Conservation (phyloP, 148 eudicot genomes). For the Polygonum maritimum region DNA sequence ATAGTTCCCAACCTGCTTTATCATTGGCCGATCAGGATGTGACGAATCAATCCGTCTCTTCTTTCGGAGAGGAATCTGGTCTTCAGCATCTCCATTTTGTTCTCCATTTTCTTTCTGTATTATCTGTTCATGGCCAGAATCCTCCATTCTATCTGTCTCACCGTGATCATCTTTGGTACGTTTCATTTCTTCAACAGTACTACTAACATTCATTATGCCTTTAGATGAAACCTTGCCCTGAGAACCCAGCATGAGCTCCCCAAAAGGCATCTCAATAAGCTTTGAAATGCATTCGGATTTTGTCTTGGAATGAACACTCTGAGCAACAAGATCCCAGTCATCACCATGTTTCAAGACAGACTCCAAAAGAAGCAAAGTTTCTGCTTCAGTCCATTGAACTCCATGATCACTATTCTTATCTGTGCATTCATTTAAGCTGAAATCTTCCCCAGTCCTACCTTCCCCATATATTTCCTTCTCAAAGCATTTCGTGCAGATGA, state of each 20-base stretch:
- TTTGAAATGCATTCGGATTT: conserved; percentile 82
- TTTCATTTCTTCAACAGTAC: conserved; percentile 22
- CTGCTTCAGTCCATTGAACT: conserved; percentile 74
- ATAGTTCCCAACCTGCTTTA: conserved; percentile 61
- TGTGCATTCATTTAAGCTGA: conserved; percentile 33
- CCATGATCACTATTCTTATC: conserved; percentile 26
- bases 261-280: conserved; percentile 88
- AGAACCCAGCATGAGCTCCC: conserved; percentile 82
- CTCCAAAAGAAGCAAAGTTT: conserved; percentile 81
- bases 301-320: conserved; percentile 67
- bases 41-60: conserved; percentile 32
- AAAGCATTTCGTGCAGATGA: conserved; percentile 64
- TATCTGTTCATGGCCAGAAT: conserved; percentile 20
- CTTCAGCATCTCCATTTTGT: conserved; percentile 32
- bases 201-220: conserved; percentile 22
- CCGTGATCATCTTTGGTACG: conserved; percentile 26
- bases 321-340: conserved; percentile 90
- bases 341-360: conserved; percentile 85
- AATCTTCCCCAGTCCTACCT: conserved; percentile 53
- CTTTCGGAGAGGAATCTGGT: conserved; percentile 47
- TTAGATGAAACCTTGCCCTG: conserved; percentile 26
- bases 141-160: conserved; percentile 24
- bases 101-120: conserved; percentile 20
- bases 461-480: conserved; percentile 51
- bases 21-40: conserved; percentile 53